Base-by-base conservation (phyloP, 768 basidiomycete genomes). In the Lactarius psammicola region DNA sequence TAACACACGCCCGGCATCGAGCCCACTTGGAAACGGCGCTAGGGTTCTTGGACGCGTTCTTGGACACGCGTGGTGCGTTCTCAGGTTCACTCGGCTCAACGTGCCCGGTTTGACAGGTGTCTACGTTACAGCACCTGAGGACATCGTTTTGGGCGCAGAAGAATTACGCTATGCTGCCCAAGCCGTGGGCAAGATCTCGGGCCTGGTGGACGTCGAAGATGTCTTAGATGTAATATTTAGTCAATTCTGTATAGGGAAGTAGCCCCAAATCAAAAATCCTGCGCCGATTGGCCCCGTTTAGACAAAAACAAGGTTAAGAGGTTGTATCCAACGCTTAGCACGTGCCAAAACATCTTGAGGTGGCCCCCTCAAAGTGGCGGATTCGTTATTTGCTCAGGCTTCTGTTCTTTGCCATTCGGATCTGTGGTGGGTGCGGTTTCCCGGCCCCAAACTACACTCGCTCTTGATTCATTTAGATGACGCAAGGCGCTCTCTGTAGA, bases 131-230 rank as follows among this genome's bases (percentile, higher is more conserved):
- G 87, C 83, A 10, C 71, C 83, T 1, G 80, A 83, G n/a, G 90
- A 94, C 67, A 77, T 95, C 4, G 92, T 95, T 7, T 73, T 91
- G 13, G 92, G 85, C 5, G 93, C 93, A 0, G 94, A 96, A 74
- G 92, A 94, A 72, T 80, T 96, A 30, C 85, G 94, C 30, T 93
- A 94, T 72, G 94, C 93, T 2, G 87, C 89, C 0, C 83, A 84
- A 65, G 87, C 92, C 4, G 83, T 96, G n/a, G 94, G 92, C 1
- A 85, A 86, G 64, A 86, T 95, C n/a, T 87, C 89, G 2, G 94
- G 94, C 4, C 73, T 82, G 9, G 87, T 96, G 62, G 88, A 87
- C 55, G 85, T 88, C 15, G 94, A 96, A 71, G 92, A 95, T 65
- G 80, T 95, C 9, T 75, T 96, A 26, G 92, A 94, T 64, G 84